Conservation (phyloP, 1,284 basidiomycete genomes). For the Irpex lacteus region DNA sequence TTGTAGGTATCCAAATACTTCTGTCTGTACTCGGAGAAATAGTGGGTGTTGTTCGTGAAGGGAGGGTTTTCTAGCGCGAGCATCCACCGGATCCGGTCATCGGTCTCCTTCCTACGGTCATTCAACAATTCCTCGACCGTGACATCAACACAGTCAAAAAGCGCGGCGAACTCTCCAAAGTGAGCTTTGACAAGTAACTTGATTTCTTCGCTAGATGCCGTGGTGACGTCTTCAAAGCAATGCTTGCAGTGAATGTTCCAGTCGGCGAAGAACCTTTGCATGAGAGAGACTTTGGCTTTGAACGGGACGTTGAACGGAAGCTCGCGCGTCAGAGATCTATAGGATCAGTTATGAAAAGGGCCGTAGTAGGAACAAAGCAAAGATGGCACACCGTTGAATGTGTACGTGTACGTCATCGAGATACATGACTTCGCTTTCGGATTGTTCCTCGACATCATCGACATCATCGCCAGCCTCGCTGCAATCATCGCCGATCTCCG, state of each 20-base stretch:
- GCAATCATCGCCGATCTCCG: background rate
- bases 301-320: conserved; percentile 67
- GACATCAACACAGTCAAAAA: conserved; percentile 46
- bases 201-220: conserved; percentile 38
- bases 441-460: background rate
- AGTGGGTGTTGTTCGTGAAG: conserved; percentile 32
- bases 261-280: conserved; percentile 38
- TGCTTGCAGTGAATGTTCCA: conserved; percentile 50
- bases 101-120: conserved; percentile 26
- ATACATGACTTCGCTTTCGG: conserved; percentile 34
- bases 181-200: conserved; percentile 40
- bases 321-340: conserved; percentile 64
- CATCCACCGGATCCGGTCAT: conserved; percentile 36
- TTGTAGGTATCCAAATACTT: conserved; percentile 30
- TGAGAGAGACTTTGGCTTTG: conserved; percentile 50
- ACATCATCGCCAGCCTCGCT: background rate
- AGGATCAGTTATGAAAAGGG: background rate
- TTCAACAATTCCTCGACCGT: background rate
- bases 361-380: background rate
- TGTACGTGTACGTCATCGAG: conserved; percentile 40
- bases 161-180: conserved; percentile 49
- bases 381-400: conserved; percentile 6
- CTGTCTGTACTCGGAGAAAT: conserved; percentile 28
- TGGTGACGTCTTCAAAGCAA: conserved; percentile 46
- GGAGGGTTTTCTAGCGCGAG: conserved; percentile 29